Evolutionary conservation across 2,329 filamentous ascomycete genomes (phyloP), one percentile per base, ranked within the genome.

Genomic region (Pyrenophora tritici-repentis): DNA sequence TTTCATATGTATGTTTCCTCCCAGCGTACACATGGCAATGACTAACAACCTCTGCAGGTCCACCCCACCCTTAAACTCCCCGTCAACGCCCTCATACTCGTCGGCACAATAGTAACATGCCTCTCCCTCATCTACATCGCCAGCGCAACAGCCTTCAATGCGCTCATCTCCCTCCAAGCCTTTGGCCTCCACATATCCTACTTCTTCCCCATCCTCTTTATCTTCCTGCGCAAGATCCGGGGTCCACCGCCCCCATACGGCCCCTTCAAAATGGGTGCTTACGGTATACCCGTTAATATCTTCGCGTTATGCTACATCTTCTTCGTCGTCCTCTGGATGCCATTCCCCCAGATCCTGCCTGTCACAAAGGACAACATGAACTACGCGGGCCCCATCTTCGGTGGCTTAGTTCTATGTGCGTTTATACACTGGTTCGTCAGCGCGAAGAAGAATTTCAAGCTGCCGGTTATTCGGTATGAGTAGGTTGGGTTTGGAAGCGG

Each of bases 61-160:
- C 62, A 69, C 38, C 62, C 66, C 0, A 68, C 50, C 1, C 63
- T 68, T 20, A 56, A 61, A 29, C 44, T 70, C 6, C 68, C 67
- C 0, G 20, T 65, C 2, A 65, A 64, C 32, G 62, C 65, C 13
- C 57, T 71, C 5, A 38, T 63, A 13, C 60, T 71, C 1, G 47
- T 66, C 33, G 56, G 59, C 22, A 42, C 46, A 10, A 55, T 70
- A 12, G 55, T 63, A 5, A 80, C 78, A 0, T 50, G 53, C 18
- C 55, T 71, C 7, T 60, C 62, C 6, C 51, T 71, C 5, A 69
- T 73, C 53, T 66, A 68, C 43, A 66, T 71, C 37, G 67, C 57
- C 38, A 66, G 61, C 26, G 57, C 59, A 6, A 62, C 65, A 5
- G 80, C 80, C 0, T 67, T 69, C 54, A 69, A 67, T 39, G 65